These are phyloP conservation scores for Pelargonium citronellum DNA, from an alignment of 441 rosid genomes.

Conservation along the genomic window DNA sequence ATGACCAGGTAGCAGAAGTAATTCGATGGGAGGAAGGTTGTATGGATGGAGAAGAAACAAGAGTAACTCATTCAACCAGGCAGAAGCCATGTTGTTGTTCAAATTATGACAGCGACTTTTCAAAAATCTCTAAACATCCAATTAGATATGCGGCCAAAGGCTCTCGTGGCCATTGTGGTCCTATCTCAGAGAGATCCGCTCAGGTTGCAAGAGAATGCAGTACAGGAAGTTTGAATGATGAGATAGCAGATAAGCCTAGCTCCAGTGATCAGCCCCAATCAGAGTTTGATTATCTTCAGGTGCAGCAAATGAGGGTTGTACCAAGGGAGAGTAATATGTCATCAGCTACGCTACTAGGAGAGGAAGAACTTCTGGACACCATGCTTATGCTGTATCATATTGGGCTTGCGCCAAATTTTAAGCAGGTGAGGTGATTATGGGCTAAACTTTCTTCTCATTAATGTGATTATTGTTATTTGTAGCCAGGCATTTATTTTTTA, in stretches of 20 bases:
- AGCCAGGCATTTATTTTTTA: no score
- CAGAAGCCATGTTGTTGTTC: conserved; percentile 97
- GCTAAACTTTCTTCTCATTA: not conserved
- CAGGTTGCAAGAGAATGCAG: conserved; percentile 84
- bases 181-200: conserved; percentile 75
- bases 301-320: conserved; percentile 46
- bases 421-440: conserved; percentile 54
- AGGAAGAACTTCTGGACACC: conserved; percentile 89
- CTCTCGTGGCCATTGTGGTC: conserved; percentile 53
- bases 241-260: conserved; percentile 86
- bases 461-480: no score
- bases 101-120: conserved; percentile 59
- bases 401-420: conserved; percentile 89
- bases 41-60: conserved; percentile 75
- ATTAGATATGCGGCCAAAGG: conserved; percentile 49
- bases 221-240: conserved; percentile 72
- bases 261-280: conserved; percentile 81
- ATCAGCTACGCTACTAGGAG: conserved; percentile 57
- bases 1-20: conserved; percentile 62
- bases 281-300: conserved; percentile 69
- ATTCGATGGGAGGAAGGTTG: conserved; percentile 96
- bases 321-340: conserved; percentile 53
- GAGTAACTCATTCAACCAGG: conserved; percentile 65
- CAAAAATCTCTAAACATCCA: conserved; percentile 58
- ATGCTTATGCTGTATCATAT: conserved; percentile 73